Conservation (phyloP, 2,329 filamentous ascomycete genomes). For the Didymella pomorum region DNA sequence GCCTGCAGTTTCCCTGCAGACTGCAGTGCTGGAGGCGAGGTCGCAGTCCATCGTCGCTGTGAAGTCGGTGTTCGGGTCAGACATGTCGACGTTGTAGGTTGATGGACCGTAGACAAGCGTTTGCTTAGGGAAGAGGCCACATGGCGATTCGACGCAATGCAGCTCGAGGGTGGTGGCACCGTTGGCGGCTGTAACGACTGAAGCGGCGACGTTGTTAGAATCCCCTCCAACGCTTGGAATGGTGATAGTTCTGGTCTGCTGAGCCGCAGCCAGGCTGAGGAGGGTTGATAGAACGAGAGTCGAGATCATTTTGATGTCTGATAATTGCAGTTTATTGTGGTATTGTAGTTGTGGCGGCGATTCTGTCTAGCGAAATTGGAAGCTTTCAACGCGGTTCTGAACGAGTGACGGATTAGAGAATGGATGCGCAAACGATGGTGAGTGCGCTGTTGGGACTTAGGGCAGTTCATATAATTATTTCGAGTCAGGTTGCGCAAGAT, state of each 20-base stretch:
- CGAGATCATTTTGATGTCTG: not conserved
- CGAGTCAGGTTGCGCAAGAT: not conserved
- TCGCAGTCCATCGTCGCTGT: not conserved
- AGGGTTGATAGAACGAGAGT: not conserved
- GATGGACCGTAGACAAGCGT: not conserved
- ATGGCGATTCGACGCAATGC: not conserved
- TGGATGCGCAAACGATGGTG: not conserved
- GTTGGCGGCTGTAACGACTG: not conserved
- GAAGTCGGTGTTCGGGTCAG: not conserved
- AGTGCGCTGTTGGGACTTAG: not conserved
- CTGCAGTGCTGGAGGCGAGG: not conserved
- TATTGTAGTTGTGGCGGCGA: not conserved
- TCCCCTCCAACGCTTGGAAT: not conserved
- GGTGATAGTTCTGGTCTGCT: not conserved
- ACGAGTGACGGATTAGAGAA: not conserved
- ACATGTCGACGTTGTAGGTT: not conserved
- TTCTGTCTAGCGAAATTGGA: too few relatives aligned
- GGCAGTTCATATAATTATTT: not conserved
- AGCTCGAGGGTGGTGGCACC: not conserved
- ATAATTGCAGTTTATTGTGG: not conserved
- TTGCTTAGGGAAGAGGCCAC: not conserved
- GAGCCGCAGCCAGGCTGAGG: not conserved
- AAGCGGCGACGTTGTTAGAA: not conserved
- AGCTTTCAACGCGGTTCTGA: not conserved
- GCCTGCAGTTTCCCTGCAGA: not conserved